Conservation (phyloP, 345 rosid genomes). For the Lepidium sativum region DNA sequence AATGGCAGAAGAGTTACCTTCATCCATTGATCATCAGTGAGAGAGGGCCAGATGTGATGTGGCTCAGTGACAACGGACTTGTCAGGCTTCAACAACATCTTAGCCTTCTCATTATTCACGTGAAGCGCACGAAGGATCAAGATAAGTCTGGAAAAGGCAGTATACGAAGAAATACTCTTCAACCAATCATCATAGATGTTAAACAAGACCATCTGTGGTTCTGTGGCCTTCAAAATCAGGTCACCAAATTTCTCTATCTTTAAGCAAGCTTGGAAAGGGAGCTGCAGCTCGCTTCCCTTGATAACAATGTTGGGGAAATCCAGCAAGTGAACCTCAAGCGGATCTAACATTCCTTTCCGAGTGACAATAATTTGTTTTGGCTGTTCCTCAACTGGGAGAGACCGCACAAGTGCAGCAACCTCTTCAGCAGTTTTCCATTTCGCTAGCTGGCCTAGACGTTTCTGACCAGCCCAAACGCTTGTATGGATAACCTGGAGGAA, state of each 20-base stretch:
- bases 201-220: slow-evolving; percentile 94
- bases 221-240: slow-evolving; percentile 87
- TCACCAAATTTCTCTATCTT: slow-evolving; percentile 99
- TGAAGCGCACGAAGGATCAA: slow-evolving; percentile 98
- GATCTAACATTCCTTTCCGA: slow-evolving; percentile 98
- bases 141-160: slow-evolving; percentile 97
- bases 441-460: slow-evolving; percentile 98
- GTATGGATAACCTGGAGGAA: slow-evolving; percentile 70
- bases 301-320: slow-evolving; percentile 99
- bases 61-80: slow-evolving; percentile 87
- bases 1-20: slow-evolving; percentile 24
- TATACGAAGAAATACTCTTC: slow-evolving; percentile 94
- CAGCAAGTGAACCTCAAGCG: slow-evolving; percentile 88
- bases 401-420: slow-evolving; percentile 99
- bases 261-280: slow-evolving; percentile 97
- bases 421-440: slow-evolving; percentile 99
- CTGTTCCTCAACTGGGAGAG: slow-evolving; percentile 97
- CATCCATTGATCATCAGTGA: slow-evolving; percentile 98
- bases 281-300: slow-evolving; percentile 98
- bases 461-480: slow-evolving; percentile 99
- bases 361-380: slow-evolving; percentile 98
- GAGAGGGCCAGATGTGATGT: slow-evolving; percentile 99
- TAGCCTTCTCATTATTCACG: slow-evolving; percentile 98
- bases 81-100: slow-evolving; percentile 96
- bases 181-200: slow-evolving; percentile 98